phyloP scores from a whole-genome alignment of 1,139 yeast genomes.

The Yarrowia galli region DNA sequence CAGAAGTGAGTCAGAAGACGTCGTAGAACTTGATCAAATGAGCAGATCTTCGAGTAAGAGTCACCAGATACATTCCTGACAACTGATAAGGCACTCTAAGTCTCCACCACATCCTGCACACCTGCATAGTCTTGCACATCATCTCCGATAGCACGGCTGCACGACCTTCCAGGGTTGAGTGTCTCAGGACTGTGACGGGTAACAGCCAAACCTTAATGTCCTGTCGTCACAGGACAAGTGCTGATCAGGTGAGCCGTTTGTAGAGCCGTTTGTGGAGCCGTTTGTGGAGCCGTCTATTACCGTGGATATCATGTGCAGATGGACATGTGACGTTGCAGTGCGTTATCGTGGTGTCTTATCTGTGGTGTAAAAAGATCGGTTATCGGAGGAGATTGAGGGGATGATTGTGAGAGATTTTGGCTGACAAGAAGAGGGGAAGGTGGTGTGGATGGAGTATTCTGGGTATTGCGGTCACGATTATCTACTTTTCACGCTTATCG shows the following conservation, averaged over 20 bases:
- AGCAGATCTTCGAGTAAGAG: no score
- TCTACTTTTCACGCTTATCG: background rate
- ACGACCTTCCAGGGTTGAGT: conserved; percentile 1
- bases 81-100: no score
- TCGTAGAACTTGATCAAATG: no score
- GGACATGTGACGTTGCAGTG: background rate
- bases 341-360: background rate
- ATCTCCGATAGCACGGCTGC: conserved; percentile 8
- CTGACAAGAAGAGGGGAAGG: background rate
- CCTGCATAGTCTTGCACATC: no score
- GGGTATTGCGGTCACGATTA: background rate
- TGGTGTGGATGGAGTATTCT: background rate
- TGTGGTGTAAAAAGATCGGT: background rate
- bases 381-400: background rate
- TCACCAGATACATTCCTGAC: no score
- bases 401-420: background rate
- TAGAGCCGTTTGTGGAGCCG: background rate
- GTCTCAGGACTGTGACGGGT: no score
- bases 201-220: no score
- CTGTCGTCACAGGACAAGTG: no score
- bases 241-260: background rate
- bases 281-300: background rate
- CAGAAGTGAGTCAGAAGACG: no score
- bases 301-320: background rate
- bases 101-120: no score